These are phyloP conservation scores for Penicillium cataractarum DNA, from an alignment of 495 filamentous ascomycete species.

Conservation along the genomic window DNA sequence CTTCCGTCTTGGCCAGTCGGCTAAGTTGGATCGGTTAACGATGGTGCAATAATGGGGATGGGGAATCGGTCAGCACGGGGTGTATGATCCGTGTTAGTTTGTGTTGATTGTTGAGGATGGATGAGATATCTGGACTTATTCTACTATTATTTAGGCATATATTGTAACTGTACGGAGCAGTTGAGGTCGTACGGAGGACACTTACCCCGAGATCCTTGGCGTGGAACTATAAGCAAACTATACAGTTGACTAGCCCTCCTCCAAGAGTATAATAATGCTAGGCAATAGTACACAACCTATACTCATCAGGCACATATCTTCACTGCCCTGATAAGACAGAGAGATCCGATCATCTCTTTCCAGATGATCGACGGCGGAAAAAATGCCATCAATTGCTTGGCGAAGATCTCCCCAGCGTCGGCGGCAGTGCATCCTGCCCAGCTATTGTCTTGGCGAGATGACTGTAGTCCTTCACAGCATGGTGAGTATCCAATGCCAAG, in stretches of 20 bases:
- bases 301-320: not conserved
- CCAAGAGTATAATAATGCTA: not conserved
- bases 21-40: slow-evolving; percentile 1
- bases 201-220: not conserved
- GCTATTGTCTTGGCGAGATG: slow-evolving; percentile 15
- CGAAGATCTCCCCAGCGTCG: slow-evolving; percentile 20
- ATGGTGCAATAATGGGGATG: not conserved
- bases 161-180: too few relatives aligned
- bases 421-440: not conserved
- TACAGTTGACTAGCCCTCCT: not conserved
- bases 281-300: not conserved
- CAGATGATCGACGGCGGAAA: slow-evolving; percentile 7
- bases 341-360: not conserved
- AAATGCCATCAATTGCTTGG: slow-evolving; percentile 14
- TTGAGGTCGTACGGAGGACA: not conserved
- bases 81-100: not conserved
- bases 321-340: not conserved
- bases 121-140: not conserved
- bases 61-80: not conserved
- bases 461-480: slow-evolving; percentile 6
- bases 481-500: slow-evolving; percentile 1
- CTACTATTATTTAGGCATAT: not conserved
- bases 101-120: not conserved
- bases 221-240: slow-evolving; percentile 3
- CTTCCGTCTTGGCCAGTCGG: slow-evolving; percentile 22